Percentiles rank a stretch among this genome's conserved stretches.
Conservation (phyloP, 805 yeast species). For the Pichia thaimueangensis region DNA sequence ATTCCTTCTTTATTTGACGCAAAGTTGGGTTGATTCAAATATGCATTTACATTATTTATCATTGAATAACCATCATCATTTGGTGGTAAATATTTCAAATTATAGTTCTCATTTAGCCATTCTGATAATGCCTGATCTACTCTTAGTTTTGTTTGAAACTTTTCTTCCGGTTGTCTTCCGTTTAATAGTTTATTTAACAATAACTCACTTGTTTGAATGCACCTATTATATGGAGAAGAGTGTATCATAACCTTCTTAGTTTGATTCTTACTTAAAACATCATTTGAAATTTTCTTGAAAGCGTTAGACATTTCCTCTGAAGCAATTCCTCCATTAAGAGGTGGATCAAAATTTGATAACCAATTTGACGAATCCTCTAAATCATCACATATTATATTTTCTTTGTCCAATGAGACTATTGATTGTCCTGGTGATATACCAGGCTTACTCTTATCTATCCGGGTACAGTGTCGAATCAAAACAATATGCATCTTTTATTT, state of each 20-base stretch:
- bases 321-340: conserved; percentile 23
- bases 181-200: conserved; percentile 19
- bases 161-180: conserved; percentile 5
- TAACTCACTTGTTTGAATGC: conserved; percentile 36
- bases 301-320: conserved; percentile 25
- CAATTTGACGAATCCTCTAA: conserved; percentile 23
- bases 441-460: conserved; percentile 25
- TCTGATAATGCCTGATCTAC: conserved; percentile 38
- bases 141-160: conserved; percentile 22
- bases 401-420: not conserved
- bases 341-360: conserved; percentile 34
- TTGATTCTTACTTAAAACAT: conserved; percentile 14
- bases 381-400: not conserved
- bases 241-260: conserved; percentile 26
- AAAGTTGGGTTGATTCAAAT: conserved; percentile 23
- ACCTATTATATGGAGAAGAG: conserved; percentile 39
- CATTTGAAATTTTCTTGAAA: conserved; percentile 21
- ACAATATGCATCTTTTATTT: conserved; percentile 30
- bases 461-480: conserved; percentile 28
- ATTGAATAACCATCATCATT: conserved; percentile 39
- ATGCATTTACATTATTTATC: conserved; percentile 33
- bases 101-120: conserved; percentile 38
- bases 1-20: conserved; percentile 7
- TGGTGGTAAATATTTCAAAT: conserved; percentile 36
- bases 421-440: conserved; percentile 13